Evolutionary conservation across 257 asterid genomes (phyloP).

Genomic region (Primulina tabacum): DNA sequence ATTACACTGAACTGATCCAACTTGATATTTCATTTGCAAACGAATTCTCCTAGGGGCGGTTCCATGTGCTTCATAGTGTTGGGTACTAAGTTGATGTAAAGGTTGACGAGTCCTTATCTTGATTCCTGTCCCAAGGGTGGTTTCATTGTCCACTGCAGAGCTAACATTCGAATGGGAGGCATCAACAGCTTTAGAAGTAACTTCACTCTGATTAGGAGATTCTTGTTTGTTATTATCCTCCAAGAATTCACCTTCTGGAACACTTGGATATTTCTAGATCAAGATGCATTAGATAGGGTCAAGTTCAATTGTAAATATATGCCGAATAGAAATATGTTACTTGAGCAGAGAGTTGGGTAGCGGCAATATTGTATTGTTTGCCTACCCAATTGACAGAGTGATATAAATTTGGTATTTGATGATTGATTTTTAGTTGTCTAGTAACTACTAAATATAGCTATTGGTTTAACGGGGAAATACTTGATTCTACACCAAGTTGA

Average conservation of each 20-base stretch:
- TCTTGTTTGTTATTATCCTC: constrained; percentile 40
- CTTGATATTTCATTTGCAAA: constrained; percentile 28
- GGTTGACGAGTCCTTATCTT: constrained; percentile 30
- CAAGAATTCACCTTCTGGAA: constrained; percentile 25
- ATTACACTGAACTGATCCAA: constrained; percentile 34
- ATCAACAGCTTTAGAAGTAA: constrained; percentile 23
- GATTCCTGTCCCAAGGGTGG: constrained; percentile 35
- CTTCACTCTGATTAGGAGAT: constrained; percentile 39
- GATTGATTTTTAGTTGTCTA: background rate
- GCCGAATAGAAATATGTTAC: background rate
- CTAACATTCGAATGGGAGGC: constrained; percentile 20
- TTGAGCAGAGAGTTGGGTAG: background rate
- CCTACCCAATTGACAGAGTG: background rate
- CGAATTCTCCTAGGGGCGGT: constrained; percentile 46
- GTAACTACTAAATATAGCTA: background rate
- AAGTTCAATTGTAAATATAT: constrained; percentile 5
- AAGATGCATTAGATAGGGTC: constrained; percentile 11
- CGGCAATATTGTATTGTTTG: background rate
- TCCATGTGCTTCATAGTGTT: constrained; percentile 29
- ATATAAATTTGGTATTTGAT: background rate
- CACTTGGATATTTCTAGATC: constrained; percentile 34
- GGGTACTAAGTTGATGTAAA: constrained; percentile 15
- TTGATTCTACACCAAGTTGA: background rate
- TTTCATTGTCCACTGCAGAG: constrained; percentile 14
- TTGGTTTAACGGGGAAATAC: background rate